phyloP scores from a whole-genome alignment of 2,329 filamentous ascomycete species.

The Chaetomiaceae sp. region DNA sequence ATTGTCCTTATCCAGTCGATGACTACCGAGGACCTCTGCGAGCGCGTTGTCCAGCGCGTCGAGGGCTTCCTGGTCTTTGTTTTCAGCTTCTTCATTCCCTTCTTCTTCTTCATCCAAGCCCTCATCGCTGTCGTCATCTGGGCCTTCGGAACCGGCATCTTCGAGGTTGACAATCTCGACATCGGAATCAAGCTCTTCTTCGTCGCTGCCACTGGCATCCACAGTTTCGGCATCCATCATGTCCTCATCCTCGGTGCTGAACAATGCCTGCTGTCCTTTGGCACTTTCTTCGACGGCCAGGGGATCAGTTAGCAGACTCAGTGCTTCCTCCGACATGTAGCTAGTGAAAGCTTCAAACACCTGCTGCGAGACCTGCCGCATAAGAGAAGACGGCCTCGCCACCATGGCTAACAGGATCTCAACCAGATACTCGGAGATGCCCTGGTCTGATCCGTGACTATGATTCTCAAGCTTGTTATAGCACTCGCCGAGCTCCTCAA shows the following conservation, averaged over 20 bases:
- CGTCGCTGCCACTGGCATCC: slow-evolving; percentile 36
- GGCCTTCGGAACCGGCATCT: slow-evolving; percentile 38
- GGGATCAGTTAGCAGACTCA: slow-evolving; percentile 64
- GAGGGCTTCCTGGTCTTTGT: slow-evolving; percentile 40
- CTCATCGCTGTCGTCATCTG: slow-evolving; percentile 38
- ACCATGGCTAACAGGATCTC: slow-evolving; percentile 90
- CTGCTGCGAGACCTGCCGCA: slow-evolving; percentile 80
- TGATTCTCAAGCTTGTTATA: slow-evolving; percentile 62
- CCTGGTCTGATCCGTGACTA: slow-evolving; percentile 49
- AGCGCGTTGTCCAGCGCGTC: slow-evolving; percentile 67
- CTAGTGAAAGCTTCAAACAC: slow-evolving; percentile 80
- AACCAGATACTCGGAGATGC: slow-evolving; percentile 67
- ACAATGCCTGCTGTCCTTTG: slow-evolving; percentile 80
- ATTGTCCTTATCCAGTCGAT: slow-evolving; percentile 56
- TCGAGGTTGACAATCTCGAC: slow-evolving; percentile 42
- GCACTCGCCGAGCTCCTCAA: slow-evolving; percentile 76
- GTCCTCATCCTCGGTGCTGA: slow-evolving; percentile 63
- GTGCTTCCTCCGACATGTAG: slow-evolving; percentile 66
- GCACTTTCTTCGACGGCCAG: slow-evolving; percentile 75
- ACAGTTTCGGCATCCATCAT: slow-evolving; percentile 50
- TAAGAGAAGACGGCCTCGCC: slow-evolving; percentile 76
- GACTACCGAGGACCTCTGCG: slow-evolving; percentile 71
- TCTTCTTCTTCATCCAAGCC: slow-evolving; percentile 37
- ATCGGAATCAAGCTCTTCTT: slow-evolving; percentile 40
- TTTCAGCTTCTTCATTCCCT: slow-evolving; percentile 42